Conservation (phyloP, 176 grass and related monocot species). For the Oryza australiensis region DNA sequence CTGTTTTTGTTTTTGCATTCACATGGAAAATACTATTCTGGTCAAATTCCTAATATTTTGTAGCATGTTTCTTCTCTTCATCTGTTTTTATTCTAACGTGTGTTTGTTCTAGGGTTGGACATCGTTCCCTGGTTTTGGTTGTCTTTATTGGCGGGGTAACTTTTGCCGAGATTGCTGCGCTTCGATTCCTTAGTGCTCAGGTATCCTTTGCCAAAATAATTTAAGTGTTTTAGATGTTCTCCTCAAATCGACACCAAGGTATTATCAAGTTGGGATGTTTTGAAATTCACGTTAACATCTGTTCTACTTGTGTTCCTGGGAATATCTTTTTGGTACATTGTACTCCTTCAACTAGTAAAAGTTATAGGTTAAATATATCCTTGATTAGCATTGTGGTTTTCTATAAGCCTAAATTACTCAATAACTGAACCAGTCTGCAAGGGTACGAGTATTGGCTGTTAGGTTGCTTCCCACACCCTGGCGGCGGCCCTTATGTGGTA, state of each 20-base stretch:
- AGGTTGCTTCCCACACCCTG: too few species aligned
- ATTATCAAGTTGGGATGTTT: slow-evolving; percentile 7
- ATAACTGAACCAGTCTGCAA: not conserved
- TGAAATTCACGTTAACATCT: not conserved
- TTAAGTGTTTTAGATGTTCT: not conserved
- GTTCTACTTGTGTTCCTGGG: not conserved
- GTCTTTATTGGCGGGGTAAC: slow-evolving; percentile 87
- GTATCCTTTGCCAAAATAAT: slow-evolving; percentile 35
- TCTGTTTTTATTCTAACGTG: not conserved
- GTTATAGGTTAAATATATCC: not conserved
- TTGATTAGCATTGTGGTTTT: not conserved
- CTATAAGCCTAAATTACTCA: not conserved
- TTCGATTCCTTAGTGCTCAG: slow-evolving; percentile 93
- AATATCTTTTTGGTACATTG: not conserved
- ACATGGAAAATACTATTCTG: not conserved
- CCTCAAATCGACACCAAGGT: slow-evolving; percentile 1
- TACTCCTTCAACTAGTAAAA: not conserved
- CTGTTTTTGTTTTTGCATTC: not conserved
- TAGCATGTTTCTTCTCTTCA: not conserved
- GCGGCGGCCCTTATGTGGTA: not conserved
- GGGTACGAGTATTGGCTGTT: too few species aligned
- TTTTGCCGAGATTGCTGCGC: slow-evolving; percentile 90
- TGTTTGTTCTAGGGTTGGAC: slow-evolving; percentile 57
- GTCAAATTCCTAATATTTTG: not conserved
- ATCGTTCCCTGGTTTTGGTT: slow-evolving; percentile 77